Conservation (phyloP, 192 early-diverging fungal species). For the Fimicolochytrium jonesii region DNA sequence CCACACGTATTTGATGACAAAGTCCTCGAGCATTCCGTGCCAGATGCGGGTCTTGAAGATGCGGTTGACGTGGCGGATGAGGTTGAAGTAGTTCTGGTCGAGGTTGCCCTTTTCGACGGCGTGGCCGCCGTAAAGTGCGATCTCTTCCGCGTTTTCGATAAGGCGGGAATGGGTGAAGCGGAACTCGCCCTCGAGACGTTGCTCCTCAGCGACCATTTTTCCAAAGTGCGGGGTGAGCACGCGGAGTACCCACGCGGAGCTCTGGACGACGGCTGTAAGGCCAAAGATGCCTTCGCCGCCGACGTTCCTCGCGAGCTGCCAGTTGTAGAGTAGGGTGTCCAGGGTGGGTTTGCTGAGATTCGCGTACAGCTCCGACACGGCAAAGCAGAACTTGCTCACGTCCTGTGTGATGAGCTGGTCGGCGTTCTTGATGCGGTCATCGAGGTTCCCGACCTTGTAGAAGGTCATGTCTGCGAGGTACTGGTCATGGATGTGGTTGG, state of each 20-base stretch:
- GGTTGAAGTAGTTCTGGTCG: slow-evolving; percentile 68
- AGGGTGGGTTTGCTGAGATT: slow-evolving; percentile 94
- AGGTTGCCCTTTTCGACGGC: slow-evolving; percentile 79
- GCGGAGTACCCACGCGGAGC: slow-evolving; percentile 73
- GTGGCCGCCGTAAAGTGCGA: slow-evolving; percentile 87
- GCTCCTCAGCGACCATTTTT: slow-evolving; percentile 90
- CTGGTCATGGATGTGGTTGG: slow-evolving; percentile 78
- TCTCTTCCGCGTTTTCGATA: slow-evolving; percentile 94
- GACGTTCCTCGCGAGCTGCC: slow-evolving; percentile 78
- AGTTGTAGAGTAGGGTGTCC: slow-evolving; percentile 90
- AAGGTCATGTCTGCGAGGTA: slow-evolving; percentile 90
- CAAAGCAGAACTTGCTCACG: slow-evolving; percentile 84
- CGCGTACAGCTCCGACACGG: slow-evolving; percentile 77
- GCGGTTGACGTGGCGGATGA: slow-evolving; percentile 83
- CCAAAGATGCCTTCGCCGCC: slow-evolving; percentile 83
- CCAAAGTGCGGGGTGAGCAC: slow-evolving; percentile 92
- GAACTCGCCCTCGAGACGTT: slow-evolving; percentile 87
- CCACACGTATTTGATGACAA: slow-evolving; percentile 98
- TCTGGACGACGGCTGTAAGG: slow-evolving; percentile 72
- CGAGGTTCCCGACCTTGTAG: slow-evolving; percentile 89
- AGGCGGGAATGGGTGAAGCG: slow-evolving; percentile 90
- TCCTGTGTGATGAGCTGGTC: slow-evolving; percentile 86
- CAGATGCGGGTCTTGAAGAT: slow-evolving; percentile 82
- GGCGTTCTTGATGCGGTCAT: slow-evolving; percentile 86
- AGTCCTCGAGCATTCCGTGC: slow-evolving; percentile 95